phyloP scores from a whole-genome alignment of 2,329 filamentous ascomycete species.

The Pseudogymnoascus sp. region DNA sequence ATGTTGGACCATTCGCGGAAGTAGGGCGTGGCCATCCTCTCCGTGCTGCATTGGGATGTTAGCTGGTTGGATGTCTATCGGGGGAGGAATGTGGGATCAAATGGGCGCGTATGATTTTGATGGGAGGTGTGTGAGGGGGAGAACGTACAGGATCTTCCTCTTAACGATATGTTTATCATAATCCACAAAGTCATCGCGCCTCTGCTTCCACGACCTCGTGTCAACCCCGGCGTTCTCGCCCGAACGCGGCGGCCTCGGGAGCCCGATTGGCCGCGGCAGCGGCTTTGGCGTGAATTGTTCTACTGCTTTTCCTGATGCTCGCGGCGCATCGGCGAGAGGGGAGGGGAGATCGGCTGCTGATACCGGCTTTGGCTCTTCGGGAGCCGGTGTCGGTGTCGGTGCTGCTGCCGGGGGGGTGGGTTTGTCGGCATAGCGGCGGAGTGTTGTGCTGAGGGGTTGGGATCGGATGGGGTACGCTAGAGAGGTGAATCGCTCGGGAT shows the following conservation, averaged over 20 bases:
- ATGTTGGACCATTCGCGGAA: conserved; percentile 94
- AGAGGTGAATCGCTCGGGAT: background rate
- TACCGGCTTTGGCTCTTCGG: background rate
- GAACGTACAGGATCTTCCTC: conserved; percentile 62
- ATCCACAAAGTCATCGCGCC: conserved; percentile 72
- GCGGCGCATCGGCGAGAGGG: conserved; percentile 50
- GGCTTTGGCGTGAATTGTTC: conserved; percentile 52
- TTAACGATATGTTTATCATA: conserved; percentile 76
- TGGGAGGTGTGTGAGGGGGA: background rate
- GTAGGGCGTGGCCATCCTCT: conserved; percentile 77
- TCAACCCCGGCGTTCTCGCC: conserved; percentile 82
- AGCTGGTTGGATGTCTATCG: background rate
- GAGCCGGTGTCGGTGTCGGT: conserved; percentile 14
- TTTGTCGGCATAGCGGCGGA: background rate
- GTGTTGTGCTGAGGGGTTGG: background rate
- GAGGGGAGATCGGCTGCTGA: conserved; percentile 30
- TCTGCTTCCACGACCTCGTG: conserved; percentile 56
- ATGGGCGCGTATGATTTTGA: background rate
- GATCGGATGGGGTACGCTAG: background rate
- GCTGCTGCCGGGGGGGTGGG: background rate
- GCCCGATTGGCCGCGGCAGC: conserved; percentile 71
- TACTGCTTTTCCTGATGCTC: conserved; percentile 50
- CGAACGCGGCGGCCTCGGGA: conserved; percentile 61
- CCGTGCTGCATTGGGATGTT: conserved; percentile 45
- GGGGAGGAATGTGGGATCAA: background rate